Percentiles rank a stretch among this genome's conserved stretches.
Evolutionary conservation across 106 monocot species (phyloP).

Genomic region (Allium cepa): DNA sequence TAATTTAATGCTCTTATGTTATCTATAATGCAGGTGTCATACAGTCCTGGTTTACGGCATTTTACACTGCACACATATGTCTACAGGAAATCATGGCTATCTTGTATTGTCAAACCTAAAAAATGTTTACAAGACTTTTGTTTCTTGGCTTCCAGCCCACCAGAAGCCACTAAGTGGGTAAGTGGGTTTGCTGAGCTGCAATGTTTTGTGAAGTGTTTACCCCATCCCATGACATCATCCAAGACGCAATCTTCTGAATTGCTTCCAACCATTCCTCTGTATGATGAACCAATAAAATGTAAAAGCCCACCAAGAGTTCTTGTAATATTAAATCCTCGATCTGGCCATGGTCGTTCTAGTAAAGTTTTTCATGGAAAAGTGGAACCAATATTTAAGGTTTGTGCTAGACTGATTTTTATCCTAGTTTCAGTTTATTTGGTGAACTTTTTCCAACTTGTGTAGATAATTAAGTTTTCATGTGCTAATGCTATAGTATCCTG

Average conservation of each 20-base stretch:
- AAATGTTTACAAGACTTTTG: conserved; percentile 63
- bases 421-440: too few species aligned
- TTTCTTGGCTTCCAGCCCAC: conserved; percentile 67
- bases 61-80: conserved; percentile 81
- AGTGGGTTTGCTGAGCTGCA: conserved; percentile 78
- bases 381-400: conserved; percentile 93
- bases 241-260: conserved; percentile 53
- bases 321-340: conserved; percentile 93
- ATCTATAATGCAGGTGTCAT: conserved; percentile 54
- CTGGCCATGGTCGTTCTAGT: conserved; percentile 89
- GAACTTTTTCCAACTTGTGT: background rate
- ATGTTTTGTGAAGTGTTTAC: conserved; percentile 66
- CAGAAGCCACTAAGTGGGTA: conserved; percentile 88
- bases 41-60: conserved; percentile 60
- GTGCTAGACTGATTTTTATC: background rate
- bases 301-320: conserved; percentile 68
- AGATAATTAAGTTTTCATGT: conserved; percentile 2
- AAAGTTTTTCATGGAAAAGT: conserved; percentile 91
- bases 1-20: background rate
- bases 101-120: conserved; percentile 55
- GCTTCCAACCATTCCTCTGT: conserved; percentile 37
- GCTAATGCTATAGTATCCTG: too few species aligned
- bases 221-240: conserved; percentile 69
- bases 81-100: conserved; percentile 41
- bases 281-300: conserved; percentile 75